A percentile compares a stretch with the other conserved stretches of the same genome.
Conservation (phyloP, 2,329 filamentous ascomycete genomes). For the Diaporthe eres region DNA sequence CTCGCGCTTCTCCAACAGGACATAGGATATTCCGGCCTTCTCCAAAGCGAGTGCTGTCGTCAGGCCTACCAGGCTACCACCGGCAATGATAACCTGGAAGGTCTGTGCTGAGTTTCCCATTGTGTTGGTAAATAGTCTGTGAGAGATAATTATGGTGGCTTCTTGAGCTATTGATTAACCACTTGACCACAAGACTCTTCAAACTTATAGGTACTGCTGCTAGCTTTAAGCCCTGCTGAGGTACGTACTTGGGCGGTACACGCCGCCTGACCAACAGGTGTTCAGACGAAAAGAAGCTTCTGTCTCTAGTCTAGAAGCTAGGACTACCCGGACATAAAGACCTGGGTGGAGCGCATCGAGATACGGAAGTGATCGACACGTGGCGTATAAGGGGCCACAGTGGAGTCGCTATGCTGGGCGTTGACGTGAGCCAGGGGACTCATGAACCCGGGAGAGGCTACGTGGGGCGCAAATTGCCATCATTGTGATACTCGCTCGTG, state of each 20-base stretch:
- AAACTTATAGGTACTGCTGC: constrained; percentile 3
- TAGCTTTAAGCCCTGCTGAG: neutral
- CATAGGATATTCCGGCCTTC: constrained; percentile 41
- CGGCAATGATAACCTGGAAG: constrained; percentile 42
- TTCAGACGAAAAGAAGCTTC: neutral
- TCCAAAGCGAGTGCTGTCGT: constrained; percentile 43
- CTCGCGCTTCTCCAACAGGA: constrained; percentile 44
- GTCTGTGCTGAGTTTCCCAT: neutral
- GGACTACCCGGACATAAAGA: neutral
- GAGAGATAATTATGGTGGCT: neutral
- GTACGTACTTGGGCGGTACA: neutral
- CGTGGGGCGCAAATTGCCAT: constrained; percentile 34
- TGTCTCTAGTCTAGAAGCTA: no score
- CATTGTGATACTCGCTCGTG: constrained; percentile 36
- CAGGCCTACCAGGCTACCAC: constrained; percentile 43
- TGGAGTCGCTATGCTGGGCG: neutral
- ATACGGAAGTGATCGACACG: neutral
- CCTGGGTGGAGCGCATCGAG: neutral
- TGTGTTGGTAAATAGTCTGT: neutral
- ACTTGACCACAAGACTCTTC: neutral
- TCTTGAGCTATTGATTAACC: neutral
- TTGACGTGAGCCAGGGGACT: constrained; percentile 9
- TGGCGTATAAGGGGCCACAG: neutral
- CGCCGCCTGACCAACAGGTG: neutral
- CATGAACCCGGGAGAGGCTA: constrained; percentile 28